phyloP scores from a whole-genome alignment of 73 alveolate species.

The Paramecium sexaurelia region DNA sequence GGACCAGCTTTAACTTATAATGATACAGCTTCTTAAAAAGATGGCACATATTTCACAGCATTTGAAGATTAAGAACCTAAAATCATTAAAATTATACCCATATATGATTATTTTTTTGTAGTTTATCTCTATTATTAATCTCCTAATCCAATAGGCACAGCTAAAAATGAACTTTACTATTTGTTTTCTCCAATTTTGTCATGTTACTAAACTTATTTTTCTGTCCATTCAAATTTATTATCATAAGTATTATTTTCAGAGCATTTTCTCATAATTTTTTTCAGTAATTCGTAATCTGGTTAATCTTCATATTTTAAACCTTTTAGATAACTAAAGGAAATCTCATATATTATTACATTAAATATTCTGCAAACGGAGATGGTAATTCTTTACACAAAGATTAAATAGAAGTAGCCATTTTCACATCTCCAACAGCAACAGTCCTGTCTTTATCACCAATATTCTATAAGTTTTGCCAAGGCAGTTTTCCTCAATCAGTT shows the following conservation, averaged over 20 bases:
- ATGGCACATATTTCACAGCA: constrained; percentile 23
- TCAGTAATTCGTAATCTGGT: constrained; percentile 26
- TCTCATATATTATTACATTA: background rate
- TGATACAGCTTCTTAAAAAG: background rate
- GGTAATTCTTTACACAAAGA: constrained; percentile 1
- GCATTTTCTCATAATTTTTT: background rate
- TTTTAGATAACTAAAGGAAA: background rate
- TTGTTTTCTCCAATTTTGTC: background rate
- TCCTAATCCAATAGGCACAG: background rate
- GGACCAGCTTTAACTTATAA: background rate
- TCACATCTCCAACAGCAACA: constrained; percentile 8
- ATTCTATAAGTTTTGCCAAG: constrained; percentile 71
- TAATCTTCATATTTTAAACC: background rate
- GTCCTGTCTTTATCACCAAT: constrained; percentile 64
- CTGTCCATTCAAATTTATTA: constrained; percentile 25
- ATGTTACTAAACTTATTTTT: background rate
- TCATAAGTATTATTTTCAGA: background rate
- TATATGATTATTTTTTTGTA: constrained; percentile 24
- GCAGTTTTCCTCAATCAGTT: constrained; percentile 85
- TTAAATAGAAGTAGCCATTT: background rate
- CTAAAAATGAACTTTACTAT: constrained; percentile 28
- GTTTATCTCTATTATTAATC: background rate
- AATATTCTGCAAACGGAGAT: background rate
- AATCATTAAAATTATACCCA: background rate
- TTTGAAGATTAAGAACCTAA: constrained; percentile 41